Base-by-base conservation (phyloP, 140 eudicot genomes). In the Senecio squalidus region DNA sequence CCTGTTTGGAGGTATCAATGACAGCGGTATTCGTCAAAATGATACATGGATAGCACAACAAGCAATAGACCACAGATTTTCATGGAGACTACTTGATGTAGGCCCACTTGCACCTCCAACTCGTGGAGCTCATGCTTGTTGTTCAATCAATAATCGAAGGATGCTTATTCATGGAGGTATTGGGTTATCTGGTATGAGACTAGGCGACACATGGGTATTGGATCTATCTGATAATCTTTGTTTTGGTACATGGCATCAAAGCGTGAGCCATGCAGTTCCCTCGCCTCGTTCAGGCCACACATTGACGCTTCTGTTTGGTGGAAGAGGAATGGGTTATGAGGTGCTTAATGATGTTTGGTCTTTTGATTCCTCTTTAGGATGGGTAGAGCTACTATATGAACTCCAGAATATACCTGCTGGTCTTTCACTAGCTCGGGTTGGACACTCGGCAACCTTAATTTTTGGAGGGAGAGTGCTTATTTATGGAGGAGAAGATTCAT, bases 1-100 rank as follows among this genome's bases (percentile, higher is more conserved):
- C 43, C 89, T 92, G 21, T 92, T 92, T 55, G 98, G 98, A 48
- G 98, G 98, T 44, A 92, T 92, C 74, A 87, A 88, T 38, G 98
- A 92, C 66, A 79, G 47, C 9, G 98, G 98, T 6, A 69, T 80
- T 69, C 95, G 98, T 65, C 96, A 83, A 39, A 87, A 87, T 17
- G 98, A 92, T 64, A 87, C 98, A 6, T 92, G 98, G 98, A 55
- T 92, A 20, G 98, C 89, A 6, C 78, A 74, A 29, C 29, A 78
- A 10, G 54, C 7, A 34, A 71, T 53, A 6, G 57, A 8, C 13
- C 76, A 67, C 13, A 45, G 15, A 4, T 61, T 79, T 45, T 76
- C 92, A 13, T 92, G 96, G 98, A 69, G 83, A 58, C 89, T 76
- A 1, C 95, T 92, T 6, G 83, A 82, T 11, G 79, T 84, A 34